Percentiles rank a stretch among this genome's conserved stretches.
Evolutionary conservation across 176 grass and related monocot genomes (phyloP).

Genomic region (Leersia perrieri): DNA sequence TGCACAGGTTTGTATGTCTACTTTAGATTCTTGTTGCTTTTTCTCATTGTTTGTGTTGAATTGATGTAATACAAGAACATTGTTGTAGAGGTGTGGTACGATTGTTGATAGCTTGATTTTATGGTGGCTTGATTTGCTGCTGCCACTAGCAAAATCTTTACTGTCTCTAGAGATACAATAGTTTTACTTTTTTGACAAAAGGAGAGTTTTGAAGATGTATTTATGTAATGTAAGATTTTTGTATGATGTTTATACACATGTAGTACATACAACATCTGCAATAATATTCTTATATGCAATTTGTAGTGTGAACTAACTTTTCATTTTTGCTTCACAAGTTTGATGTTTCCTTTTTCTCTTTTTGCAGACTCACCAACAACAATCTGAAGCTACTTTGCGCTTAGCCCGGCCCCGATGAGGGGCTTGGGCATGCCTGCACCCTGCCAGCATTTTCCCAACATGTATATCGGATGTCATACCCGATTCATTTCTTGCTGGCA

Average conservation of each 20-base stretch:
- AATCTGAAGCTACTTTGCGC: conserved; percentile 77
- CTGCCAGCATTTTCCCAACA: conserved; percentile 42
- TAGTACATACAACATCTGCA: not conserved
- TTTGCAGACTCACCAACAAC: conserved; percentile 67
- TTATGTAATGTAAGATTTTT: not conserved
- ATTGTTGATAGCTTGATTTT: not conserved
- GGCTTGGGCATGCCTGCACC: conserved; percentile 96
- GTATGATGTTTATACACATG: not conserved
- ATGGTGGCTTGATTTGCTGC: not conserved
- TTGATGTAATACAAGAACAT: not conserved
- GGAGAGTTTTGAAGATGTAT: not conserved
- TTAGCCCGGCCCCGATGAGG: conserved; percentile 96
- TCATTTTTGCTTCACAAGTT: not conserved
- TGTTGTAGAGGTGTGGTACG: not conserved
- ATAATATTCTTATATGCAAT: not conserved
- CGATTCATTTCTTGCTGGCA: conserved; percentile 41
- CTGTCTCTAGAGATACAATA: not conserved
- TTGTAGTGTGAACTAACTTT: not conserved
- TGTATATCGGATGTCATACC: not conserved
- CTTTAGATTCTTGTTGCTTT: conserved; percentile 11
- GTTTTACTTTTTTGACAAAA: not conserved
- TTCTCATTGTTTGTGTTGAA: not conserved
- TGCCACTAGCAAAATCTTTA: no score
- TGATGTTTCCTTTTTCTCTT: not conserved
- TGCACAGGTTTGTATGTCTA: conserved; percentile 44